Evolutionary conservation across 352 stramenopile genomes (phyloP), one percentile per base, ranked within the genome.

Genomic region (Phytophthora chlamydospora): DNA sequence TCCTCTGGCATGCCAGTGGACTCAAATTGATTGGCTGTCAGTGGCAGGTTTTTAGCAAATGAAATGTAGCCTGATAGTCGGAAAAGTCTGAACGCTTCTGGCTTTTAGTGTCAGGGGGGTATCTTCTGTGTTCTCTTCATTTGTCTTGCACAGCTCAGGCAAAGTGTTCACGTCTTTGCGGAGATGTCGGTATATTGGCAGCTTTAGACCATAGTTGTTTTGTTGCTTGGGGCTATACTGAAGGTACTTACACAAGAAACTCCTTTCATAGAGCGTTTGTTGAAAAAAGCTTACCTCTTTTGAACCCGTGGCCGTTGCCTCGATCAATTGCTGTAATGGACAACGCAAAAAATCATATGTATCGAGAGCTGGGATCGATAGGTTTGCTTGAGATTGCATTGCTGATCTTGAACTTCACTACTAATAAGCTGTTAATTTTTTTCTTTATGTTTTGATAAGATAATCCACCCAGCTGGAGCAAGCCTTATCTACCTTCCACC

Each of bases 131-230:
- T 27, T 27, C 24, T 27, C 24, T 27, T 27, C 24, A 27, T 27
- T 27, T 27, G 24, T 6, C 24, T 27, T 27, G 3, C 24, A 27
- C 24, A 27, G 24, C 24, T 27, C 24, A 27, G 24, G 24, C 24
- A 27, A 27, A 27, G 3, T 27, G 4, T 27, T 27, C 2, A 27
- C 2, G 6, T 27, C 2, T 27, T 27, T 27, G 24, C 24, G 24
- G 6, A 27, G 24, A 27, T 27, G 24, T 27, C 24, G 24, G 24
- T 27, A 62, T 62, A 3, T 13, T 68, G 6, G 60, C 60, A 12
- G 38, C 17, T 3, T 51, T 60, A 33, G 43, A 48, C 12, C 24
- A 56, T 27, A 35, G 47, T 24, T 42, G 51, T 8, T 68, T 68
- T 49, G 29, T 48, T 13, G 51, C 44, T 9, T 62, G 51, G 45